These are phyloP conservation scores for Rhizopogon salebrosus DNA, from an alignment of 768 basidiomycete species.

Conservation along the genomic window DNA sequence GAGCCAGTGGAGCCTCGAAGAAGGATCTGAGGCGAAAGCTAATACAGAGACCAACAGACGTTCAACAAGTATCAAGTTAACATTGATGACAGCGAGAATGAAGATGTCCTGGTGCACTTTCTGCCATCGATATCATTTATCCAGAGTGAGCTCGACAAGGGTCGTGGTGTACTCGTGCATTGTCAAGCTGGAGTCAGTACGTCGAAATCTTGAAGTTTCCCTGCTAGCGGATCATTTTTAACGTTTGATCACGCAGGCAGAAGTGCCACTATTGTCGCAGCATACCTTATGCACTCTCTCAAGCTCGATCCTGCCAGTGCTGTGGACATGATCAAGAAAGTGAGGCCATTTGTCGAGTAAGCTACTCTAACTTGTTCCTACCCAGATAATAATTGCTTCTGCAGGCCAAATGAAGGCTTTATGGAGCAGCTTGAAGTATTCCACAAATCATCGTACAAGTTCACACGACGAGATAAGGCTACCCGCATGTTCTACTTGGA, in stretches of 20 bases:
- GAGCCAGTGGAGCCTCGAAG: background rate
- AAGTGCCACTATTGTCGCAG: constrained; percentile 80
- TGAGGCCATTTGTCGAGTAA: constrained; percentile 68
- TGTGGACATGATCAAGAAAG: constrained; percentile 59
- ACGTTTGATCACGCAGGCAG: constrained; percentile 46
- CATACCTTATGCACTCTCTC: constrained; percentile 79
- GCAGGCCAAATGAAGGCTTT: constrained; percentile 85
- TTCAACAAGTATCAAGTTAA: constrained; percentile 77
- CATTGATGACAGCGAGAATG: constrained; percentile 69
- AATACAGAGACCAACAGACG: constrained; percentile 40
- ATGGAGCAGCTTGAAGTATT: constrained; percentile 77
- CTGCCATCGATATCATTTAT: constrained; percentile 82
- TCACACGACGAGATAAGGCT: constrained; percentile 60
- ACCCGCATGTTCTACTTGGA: constrained; percentile 84
- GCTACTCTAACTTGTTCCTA: constrained; percentile 18
- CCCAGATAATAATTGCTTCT: background rate
- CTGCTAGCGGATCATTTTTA: constrained; percentile 4
- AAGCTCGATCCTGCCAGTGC: constrained; percentile 56
- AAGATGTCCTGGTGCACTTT: constrained; percentile 76
- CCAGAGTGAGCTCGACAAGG: constrained; percentile 68
- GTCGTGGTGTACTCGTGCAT: constrained; percentile 78
- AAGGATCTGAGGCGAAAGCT: background rate
- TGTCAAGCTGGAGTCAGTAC: constrained; percentile 87
- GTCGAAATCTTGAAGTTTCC: constrained; percentile 23
- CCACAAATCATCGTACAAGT: constrained; percentile 63